Evolutionary conservation across 805 yeast species (phyloP), one percentile per base, ranked within the genome.

Genomic region (Pichia insulana): DNA sequence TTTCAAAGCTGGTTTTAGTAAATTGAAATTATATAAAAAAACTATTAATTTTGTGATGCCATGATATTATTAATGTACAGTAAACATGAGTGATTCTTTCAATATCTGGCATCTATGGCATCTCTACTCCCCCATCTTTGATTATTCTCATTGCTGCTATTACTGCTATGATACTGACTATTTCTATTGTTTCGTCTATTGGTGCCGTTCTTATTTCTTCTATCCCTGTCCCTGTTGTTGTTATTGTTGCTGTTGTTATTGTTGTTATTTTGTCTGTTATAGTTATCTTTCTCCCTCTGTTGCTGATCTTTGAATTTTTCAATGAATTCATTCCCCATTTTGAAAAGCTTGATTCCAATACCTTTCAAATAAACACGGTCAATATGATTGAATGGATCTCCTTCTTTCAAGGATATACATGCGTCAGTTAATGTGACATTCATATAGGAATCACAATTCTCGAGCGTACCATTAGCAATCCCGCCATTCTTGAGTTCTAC

Each of bases 401-500:
- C 90, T 50, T 71, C 59, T 34, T 76, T 67, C 52, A 76, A 76
- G 13, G 80, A 73, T 56, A 80, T 83, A 37, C 79, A 74, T 13
- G 82, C 97, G 49, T 88, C 80, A 28, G 71, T 71, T 41, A 92
- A 69, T 2, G 95, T 84, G 50, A 92, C 69, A 61, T 92, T 92
- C 99, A 92, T 92, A 88, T 94, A 85, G 32, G 86, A 80, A 61
- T 92, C 99, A 53, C 95, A 87, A 56, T 85, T 83, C 43, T 78
- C 76, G 46, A 92, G 69, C 43, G 74, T 75, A 39, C 99, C 99
- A 55, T 82, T 83, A 39, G 89, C 69, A 9, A 90, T 80, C 55
- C 86, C 96, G 28, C 97, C 96, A 43, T 83, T 80, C 62, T 92
- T 92, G 57, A 92, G 74, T 61, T 90, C 98, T 38, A 92, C 86